Evolutionary conservation across 345 rosid genomes (phyloP).

Genomic region (Syzygium aromaticum): DNA sequence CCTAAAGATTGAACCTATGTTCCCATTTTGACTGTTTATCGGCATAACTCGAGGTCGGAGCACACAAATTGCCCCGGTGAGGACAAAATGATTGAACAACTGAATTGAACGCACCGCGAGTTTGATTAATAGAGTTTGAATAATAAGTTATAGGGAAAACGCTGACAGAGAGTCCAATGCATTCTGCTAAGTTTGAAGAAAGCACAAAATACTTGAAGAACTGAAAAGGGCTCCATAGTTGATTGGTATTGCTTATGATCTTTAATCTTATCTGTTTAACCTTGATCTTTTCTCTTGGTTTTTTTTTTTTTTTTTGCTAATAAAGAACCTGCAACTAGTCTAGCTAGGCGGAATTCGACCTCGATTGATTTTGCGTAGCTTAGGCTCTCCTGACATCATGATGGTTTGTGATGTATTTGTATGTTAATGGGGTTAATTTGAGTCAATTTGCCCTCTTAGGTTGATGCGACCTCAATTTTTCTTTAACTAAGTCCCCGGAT

Average conservation of each 20-base stretch:
- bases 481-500: background rate
- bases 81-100: background rate
- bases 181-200: too few relatives aligned
- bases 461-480: background rate
- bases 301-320: background rate
- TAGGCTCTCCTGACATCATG: background rate
- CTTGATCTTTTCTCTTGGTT: background rate
- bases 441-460: background rate
- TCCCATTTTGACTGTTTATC: background rate
- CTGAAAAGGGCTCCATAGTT: too few relatives aligned
- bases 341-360: background rate
- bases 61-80: background rate
- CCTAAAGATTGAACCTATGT: background rate
- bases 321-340: too few relatives aligned
- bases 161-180: background rate
- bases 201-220: too few relatives aligned
- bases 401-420: background rate
- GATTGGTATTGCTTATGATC: background rate
- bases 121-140: too few relatives aligned
- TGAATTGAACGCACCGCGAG: too few relatives aligned
- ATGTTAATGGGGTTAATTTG: background rate
- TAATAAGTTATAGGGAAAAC: too few relatives aligned
- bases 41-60: background rate
- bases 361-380: background rate
- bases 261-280: too few relatives aligned